Conservation (phyloP, 179 eudicot species). For the Carnegiea gigantea region DNA sequence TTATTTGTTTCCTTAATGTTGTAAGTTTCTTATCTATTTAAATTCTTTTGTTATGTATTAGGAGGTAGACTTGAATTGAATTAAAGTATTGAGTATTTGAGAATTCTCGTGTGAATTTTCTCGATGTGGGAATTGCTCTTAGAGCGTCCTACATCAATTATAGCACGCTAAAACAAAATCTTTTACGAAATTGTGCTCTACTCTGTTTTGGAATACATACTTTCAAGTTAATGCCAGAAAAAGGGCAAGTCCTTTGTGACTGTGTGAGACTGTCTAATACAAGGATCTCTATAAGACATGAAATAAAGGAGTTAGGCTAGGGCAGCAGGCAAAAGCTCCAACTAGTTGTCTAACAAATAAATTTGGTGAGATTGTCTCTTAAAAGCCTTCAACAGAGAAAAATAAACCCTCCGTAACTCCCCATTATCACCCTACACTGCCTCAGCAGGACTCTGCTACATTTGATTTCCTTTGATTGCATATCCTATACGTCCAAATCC, state of each 20-base stretch:
- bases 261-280: neutral
- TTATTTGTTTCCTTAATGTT: no score
- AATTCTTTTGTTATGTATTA: no score
- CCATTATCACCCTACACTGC: neutral
- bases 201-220: neutral
- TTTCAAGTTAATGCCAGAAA: neutral
- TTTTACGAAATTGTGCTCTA: neutral
- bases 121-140: no score
- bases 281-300: neutral
- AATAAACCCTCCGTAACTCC: neutral
- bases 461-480: neutral
- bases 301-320: neutral
- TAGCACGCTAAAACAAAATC: neutral
- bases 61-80: no score
- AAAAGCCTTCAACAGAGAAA: neutral
- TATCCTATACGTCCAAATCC: neutral
- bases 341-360: neutral
- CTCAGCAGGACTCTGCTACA: neutral
- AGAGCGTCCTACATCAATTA: neutral
- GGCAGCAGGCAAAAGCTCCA: neutral
- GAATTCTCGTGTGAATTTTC: no score
- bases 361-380: no score
- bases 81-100: no score
- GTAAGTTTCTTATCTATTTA: no score
- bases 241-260: neutral